Evolutionary conservation across 2,329 filamentous ascomycete species (phyloP).

Genomic region (Aspergillus viridinutans): DNA sequence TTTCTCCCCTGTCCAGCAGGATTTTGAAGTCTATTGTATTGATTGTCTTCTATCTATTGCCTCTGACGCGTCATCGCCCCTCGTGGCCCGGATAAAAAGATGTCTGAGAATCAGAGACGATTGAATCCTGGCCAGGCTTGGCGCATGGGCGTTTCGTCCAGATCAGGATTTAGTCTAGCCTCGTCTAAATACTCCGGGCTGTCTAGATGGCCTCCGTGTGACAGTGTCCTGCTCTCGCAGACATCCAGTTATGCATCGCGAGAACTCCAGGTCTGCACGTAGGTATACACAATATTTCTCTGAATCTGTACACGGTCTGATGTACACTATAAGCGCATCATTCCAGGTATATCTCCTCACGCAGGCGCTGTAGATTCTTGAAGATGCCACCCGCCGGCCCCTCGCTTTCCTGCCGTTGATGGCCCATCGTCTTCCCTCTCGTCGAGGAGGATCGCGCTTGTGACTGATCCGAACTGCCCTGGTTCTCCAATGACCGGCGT

Average conservation of each 20-base stretch:
- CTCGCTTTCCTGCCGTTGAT: slow-evolving; percentile 27
- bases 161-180: not conserved
- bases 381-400: slow-evolving; percentile 49
- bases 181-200: not conserved
- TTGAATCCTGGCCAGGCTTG: not conserved
- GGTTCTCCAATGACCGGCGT: slow-evolving; percentile 44
- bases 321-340: slow-evolving; percentile 15
- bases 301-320: not conserved
- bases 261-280: not conserved
- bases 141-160: not conserved
- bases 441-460: slow-evolving; percentile 3
- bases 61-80: not conserved
- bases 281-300: not conserved
- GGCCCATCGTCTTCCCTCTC: slow-evolving; percentile 6
- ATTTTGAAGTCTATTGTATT: not conserved
- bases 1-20: not conserved
- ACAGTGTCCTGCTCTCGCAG: not conserved
- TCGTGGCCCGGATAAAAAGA: not conserved
- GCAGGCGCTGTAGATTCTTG: slow-evolving; percentile 49
- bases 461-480: slow-evolving; percentile 29
- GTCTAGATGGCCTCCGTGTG: not conserved
- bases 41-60: not conserved
- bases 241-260: not conserved
- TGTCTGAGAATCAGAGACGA: not conserved
- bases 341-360: slow-evolving; percentile 52